Evolutionary conservation across 768 basidiomycete species (phyloP), one percentile per base, ranked within the genome.

Genomic region (Kwoniella mangroviensis): DNA sequence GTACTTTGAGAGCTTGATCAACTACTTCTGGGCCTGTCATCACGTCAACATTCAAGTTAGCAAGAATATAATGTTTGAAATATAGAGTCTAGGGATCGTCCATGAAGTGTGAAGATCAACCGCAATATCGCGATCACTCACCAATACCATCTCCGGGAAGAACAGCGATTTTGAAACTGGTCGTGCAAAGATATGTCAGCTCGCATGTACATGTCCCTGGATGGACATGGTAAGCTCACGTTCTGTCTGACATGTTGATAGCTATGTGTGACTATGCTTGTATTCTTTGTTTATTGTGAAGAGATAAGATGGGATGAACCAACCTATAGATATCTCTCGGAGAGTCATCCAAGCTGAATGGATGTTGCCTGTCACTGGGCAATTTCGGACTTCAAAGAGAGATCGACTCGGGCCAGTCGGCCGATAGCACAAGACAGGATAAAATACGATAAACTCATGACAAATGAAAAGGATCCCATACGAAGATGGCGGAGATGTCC

Each of bases 71-170:
- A 24, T 22, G 65, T 34, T 57, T 15, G 45, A 17, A 6, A 49
- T 13, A 13, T 49, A 15, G 45, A 49, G 45, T 49, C 34, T 34
- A 34, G 34, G 34, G 34, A 34, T 34, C 34, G 34, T 34, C 34
- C 34, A 34, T 34, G 0, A 1, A 34, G 1, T 34, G 34, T 34
- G 45, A 52, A 65, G 2, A 41, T 26, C 34, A 13, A 13, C 11
- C 15, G 19, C 40, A 41, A 26, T 4, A n/a, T 21, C 12, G 52
- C 9, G 41, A 40, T 15, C 43, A 79, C 86, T 53, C 79, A 93
- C 95, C 96, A 77, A 99, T 98, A 70, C 97, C 97, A 84, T 99
- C 97, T 62, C 97, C 97, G n/a, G 91, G 90, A 53, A 99, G 89
- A 63, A 95, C 88, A 43, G 90, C 92, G 81, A 99, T 88, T 72